Base-by-base conservation (phyloP, 441 rosid genomes). In the Populus hybrid region DNA sequence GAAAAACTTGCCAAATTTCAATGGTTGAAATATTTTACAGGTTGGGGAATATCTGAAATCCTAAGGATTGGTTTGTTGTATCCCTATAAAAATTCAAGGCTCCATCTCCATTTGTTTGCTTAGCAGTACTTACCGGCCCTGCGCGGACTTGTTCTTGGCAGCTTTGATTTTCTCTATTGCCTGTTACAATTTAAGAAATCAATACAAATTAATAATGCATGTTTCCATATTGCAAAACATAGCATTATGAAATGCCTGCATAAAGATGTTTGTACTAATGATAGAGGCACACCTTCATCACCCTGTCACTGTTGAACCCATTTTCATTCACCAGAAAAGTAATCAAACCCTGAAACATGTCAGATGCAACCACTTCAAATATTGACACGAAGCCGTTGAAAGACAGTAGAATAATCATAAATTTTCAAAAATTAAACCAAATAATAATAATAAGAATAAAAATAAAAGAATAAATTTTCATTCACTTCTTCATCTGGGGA, bases 61-160 rank as follows among this genome's bases (percentile, higher is more conserved):
- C 30, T 23, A 65, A 65, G 30, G 10, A 34, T 59, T 30, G 67
- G 67, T 2, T 57, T 38, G 14, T 21, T 34, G n/a, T 16, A 11
- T 46, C 4, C 24, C 18, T 34, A 30, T 68, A 11, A 54, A 61
- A 61, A 68, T 26, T 70, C 61, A 21, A 71, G 9, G 61, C 42
- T 38, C 59, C 64, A 76, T 77, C 30, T 66, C 76, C 16, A 69
- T 65, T 42, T 46, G 81, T 67, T 66, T 10, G 38, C 67, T 73
- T 40, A 40, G 72, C 76, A 76, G 50, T 76, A 75, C 92, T 83
- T 80, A 96, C 99, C 97, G 89, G 77, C 97, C 99, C 88, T 96
- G 98, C 21, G 97, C 84, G 75, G 93, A 90, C 89, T 93, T 96
- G 86, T 93, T 93, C 91, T 94, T 96, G 26, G 99, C 98, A 21